phyloP scores from a whole-genome alignment of 2,329 filamentous ascomycete genomes.

The Magnaporthiopsis rhizophila region DNA sequence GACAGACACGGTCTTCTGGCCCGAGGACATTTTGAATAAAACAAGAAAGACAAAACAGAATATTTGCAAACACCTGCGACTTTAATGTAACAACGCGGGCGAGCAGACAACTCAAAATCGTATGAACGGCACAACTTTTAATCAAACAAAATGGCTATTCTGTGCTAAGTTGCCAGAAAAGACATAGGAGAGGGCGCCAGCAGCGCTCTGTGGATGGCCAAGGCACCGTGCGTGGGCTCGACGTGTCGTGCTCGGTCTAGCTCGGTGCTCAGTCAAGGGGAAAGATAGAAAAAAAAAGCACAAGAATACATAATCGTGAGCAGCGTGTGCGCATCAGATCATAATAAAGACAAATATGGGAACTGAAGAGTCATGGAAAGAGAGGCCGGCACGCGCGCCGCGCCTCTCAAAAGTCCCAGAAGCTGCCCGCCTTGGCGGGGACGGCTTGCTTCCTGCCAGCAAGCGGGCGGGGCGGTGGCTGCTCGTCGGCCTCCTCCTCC shows the following conservation, averaged over 20 bases:
- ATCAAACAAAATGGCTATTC: neutral
- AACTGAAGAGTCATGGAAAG: neutral
- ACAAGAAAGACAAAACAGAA: too few species aligned
- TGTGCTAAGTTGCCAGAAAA: neutral
- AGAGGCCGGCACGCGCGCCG: neutral
- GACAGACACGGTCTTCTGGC: too few species aligned
- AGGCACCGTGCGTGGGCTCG: neutral
- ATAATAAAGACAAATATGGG: neutral
- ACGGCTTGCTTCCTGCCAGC: slow-evolving; percentile 30
- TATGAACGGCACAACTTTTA: neutral
- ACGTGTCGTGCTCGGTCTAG: neutral
- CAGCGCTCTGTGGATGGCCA: too few species aligned
- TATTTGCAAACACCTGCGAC: too few species aligned
- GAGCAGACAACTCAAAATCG: too few species aligned
- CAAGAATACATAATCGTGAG: neutral
- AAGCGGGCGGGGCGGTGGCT: slow-evolving; percentile 24
- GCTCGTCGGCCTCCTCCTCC: slow-evolving; percentile 33
- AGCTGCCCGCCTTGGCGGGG: slow-evolving; percentile 27
- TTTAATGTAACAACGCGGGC: too few species aligned
- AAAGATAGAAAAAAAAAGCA: neutral
- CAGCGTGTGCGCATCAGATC: neutral
- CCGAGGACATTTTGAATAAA: too few species aligned
- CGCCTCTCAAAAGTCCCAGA: slow-evolving; percentile 35
- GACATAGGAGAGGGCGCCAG: too few species aligned
- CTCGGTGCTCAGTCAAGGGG: neutral